Percentiles rank a stretch among this genome's conserved stretches.
phyloP scores from a whole-genome alignment of 805 yeast species.

The Hanseniaspora lachancei region DNA sequence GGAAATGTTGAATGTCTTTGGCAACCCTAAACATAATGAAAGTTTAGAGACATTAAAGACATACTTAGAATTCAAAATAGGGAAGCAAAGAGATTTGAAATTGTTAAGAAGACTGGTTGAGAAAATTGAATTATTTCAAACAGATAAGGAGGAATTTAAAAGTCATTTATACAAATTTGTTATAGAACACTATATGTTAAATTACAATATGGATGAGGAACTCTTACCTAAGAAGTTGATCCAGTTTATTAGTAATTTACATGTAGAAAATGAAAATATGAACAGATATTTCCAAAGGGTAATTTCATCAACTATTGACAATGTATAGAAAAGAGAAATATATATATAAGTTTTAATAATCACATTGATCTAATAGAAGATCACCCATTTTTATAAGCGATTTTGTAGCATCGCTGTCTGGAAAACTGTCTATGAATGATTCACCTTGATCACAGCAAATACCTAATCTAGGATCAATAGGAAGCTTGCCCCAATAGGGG shows the following conservation, averaged over 20 bases:
- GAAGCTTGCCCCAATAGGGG: conserved; percentile 81
- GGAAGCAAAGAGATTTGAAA: not conserved
- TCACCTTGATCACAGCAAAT: conserved; percentile 76
- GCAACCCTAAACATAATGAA: not conserved
- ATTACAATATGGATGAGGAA: not conserved
- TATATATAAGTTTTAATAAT: conserved; percentile 15
- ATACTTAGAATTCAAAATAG: not conserved
- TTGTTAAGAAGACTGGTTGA: not conserved
- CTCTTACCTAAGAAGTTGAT: not conserved
- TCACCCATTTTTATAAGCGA: conserved; percentile 81
- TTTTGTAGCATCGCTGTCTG: conserved; percentile 84
- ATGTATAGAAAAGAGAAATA: not conserved
- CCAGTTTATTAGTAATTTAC: conserved; percentile 12
- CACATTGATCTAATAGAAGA: conserved; percentile 43
- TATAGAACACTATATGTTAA: conserved; percentile 7
- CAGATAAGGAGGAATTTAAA: not conserved
- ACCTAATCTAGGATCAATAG: conserved; percentile 91
- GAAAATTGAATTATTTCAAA: not conserved
- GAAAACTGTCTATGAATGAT: conserved; percentile 65
- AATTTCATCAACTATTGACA: not conserved
- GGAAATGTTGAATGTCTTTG: conserved; percentile 29
- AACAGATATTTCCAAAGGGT: conserved; percentile 4
- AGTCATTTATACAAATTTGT: conserved; percentile 2
- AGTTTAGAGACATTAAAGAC: not conserved
- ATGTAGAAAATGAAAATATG: not conserved